Base-by-base conservation (phyloP, 495 filamentous ascomycete species). In the Tuber calosporum region DNA sequence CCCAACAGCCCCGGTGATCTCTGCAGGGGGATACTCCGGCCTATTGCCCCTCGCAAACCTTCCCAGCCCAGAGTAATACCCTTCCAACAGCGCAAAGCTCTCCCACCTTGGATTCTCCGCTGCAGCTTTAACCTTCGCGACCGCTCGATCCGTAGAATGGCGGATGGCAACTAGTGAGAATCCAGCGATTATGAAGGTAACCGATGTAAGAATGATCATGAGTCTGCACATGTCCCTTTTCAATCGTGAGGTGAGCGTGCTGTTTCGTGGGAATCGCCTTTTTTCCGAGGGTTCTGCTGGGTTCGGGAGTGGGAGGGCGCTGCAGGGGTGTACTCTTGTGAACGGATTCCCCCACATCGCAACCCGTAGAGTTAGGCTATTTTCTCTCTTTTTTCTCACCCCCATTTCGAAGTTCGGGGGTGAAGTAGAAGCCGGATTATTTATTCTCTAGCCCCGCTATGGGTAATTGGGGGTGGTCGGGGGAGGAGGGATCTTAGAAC, bases 31-130 rank as follows among this genome's bases (percentile, higher is more conserved):
- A 39, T 79, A 81, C 72, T 81, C 79, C 38, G 73, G 79, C 7
- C 69, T 37, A 41, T 79, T 79, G 9, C 26, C 38, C 26, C 39
- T 48, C 1, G 75, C 70, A 3, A 81, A 70, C 15, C 68, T 75
- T 34, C 74, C 76, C 20, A 81, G 37, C 30, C 79, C 79, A 26
- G 58, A 73, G 40, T 81, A 81, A 67, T 79, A 81, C 34, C 62
- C 67, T 9, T 75, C 30, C 20, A 81, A 66, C 37, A 74, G 19
- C 36, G 79, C 73, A 43, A 80, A 81, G 34, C 48, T 71, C 3
- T 77, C 70, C 76, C 69, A 73, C 43, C 43, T 45, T 26, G 58
- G 53, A 26, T 62, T 62, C 53, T 62, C 53, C 53, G 1, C 26
- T 62, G 3, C 13, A 34, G 26, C 53, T 34, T 17, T 62, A 34